Evolutionary conservation across 441 rosid species (phyloP).

Genomic region (Erodium texanum): DNA sequence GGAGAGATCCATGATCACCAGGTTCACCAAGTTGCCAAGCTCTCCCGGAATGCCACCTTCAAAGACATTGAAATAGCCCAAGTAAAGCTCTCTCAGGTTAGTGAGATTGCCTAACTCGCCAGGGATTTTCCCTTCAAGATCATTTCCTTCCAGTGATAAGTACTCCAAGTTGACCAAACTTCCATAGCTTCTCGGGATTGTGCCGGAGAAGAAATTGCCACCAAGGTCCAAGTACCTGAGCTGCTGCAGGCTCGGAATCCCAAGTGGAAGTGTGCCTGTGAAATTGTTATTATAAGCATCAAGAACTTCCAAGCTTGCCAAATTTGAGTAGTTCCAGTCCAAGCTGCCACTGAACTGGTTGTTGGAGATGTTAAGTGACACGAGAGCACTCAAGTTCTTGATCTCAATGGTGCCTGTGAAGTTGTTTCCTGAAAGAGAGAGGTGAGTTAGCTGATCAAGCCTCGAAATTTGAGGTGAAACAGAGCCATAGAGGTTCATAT

Average conservation of each 20-base stretch:
- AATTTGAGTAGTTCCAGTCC: conserved; percentile 32
- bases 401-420: conserved; percentile 31
- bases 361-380: conserved; percentile 38
- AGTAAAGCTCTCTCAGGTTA: conserved; percentile 32
- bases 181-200: conserved; percentile 35
- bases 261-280: conserved; percentile 31
- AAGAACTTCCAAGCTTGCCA: conserved; percentile 29
- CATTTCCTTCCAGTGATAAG: conserved; percentile 40
- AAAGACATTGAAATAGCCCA: conserved; percentile 35
- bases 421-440: conserved; percentile 42
- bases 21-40: conserved; percentile 33
- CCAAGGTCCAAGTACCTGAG: conserved; percentile 38
- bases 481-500: conserved; percentile 33
- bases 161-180: conserved; percentile 27
- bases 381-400: conserved; percentile 23
- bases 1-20: conserved; percentile 37
- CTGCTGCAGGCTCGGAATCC: conserved; percentile 26
- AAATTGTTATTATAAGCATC: conserved; percentile 42
- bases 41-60: conserved; percentile 42
- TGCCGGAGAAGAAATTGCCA: conserved; percentile 39
- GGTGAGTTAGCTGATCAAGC: conserved; percentile 32
- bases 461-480: conserved; percentile 28
- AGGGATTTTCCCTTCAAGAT: conserved; percentile 39
- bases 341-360: conserved; percentile 37
- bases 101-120: conserved; percentile 38